These are phyloP conservation scores for Priceomyces castillae DNA, from an alignment of 805 yeast genomes.

Conservation along the genomic window DNA sequence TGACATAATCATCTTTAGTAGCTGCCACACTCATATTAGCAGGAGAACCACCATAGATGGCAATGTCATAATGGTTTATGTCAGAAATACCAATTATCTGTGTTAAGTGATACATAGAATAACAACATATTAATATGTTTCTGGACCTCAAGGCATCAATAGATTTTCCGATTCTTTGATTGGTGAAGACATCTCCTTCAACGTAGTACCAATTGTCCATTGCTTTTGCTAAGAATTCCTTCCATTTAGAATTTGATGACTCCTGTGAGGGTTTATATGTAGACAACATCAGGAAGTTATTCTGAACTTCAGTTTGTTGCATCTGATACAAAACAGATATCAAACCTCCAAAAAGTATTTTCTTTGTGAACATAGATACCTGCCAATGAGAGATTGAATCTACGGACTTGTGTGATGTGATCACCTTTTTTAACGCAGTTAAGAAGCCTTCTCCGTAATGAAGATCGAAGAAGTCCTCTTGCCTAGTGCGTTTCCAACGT, in stretches of 20 bases:
- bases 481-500: slow-evolving; percentile 5
- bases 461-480: slow-evolving; percentile 1
- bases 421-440: slow-evolving; percentile 52
- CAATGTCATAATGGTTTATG: slow-evolving; percentile 73
- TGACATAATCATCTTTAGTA: slow-evolving; percentile 31
- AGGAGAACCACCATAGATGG: slow-evolving; percentile 79
- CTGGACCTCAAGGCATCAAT: background rate
- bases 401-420: slow-evolving; percentile 47
- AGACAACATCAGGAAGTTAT: slow-evolving; percentile 42
- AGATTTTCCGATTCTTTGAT: background rate
- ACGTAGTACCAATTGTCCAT: slow-evolving; percentile 48
- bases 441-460: slow-evolving; percentile 36
- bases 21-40: slow-evolving; percentile 58
- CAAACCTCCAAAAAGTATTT: slow-evolving; percentile 40
- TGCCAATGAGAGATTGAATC: slow-evolving; percentile 31
- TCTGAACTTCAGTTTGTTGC: slow-evolving; percentile 37
- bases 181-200: slow-evolving; percentile 31
- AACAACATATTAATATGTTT: slow-evolving; percentile 46
- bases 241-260: slow-evolving; percentile 55
- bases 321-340: slow-evolving; percentile 27
- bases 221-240: slow-evolving; percentile 65
- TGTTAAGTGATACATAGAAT: slow-evolving; percentile 69
- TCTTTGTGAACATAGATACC: slow-evolving; percentile 55
- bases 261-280: slow-evolving; percentile 14
- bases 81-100: slow-evolving; percentile 61